Evolutionary conservation across 305 asterid genomes (phyloP).

Genomic region (Salvia sclarea): DNA sequence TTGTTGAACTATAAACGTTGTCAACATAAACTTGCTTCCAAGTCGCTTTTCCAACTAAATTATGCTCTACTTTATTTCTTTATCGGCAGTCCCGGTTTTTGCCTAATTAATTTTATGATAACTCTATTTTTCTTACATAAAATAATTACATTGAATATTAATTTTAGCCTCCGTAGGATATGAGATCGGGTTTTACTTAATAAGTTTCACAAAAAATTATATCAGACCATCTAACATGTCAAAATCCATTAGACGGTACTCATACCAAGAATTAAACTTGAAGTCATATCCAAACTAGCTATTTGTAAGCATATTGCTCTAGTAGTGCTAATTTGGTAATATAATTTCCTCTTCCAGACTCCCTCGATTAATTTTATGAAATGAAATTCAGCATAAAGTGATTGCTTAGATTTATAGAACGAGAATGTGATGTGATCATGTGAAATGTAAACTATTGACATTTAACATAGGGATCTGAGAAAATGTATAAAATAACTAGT

Average conservation of each 20-base stretch:
- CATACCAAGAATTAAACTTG: too few relatives aligned
- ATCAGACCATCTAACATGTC: too few relatives aligned
- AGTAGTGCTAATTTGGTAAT: too few relatives aligned
- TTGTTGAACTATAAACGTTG: constrained; percentile 19
- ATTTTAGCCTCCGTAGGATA: not conserved
- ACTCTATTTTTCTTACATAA: too few relatives aligned
- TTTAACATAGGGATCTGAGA: not conserved
- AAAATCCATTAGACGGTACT: too few relatives aligned
- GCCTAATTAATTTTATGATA: not conserved
- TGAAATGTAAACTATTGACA: not conserved
- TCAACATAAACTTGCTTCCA: constrained; percentile 22
- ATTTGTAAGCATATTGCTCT: too few relatives aligned
- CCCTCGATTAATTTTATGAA: too few relatives aligned
- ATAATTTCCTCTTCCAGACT: too few relatives aligned
- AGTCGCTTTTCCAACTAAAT: constrained; percentile 13
- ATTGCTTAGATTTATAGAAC: not conserved
- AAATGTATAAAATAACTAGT: not conserved
- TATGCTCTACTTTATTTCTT: constrained; percentile 4
- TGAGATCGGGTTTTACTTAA: not conserved
- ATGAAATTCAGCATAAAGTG: too few relatives aligned
- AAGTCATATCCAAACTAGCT: too few relatives aligned
- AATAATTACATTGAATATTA: not conserved
- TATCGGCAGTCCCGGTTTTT: not conserved
- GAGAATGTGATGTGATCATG: not conserved
- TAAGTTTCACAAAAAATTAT: not conserved